These are phyloP conservation scores for Lepidium sativum DNA, from an alignment of 345 rosid species.

Conservation along the genomic window DNA sequence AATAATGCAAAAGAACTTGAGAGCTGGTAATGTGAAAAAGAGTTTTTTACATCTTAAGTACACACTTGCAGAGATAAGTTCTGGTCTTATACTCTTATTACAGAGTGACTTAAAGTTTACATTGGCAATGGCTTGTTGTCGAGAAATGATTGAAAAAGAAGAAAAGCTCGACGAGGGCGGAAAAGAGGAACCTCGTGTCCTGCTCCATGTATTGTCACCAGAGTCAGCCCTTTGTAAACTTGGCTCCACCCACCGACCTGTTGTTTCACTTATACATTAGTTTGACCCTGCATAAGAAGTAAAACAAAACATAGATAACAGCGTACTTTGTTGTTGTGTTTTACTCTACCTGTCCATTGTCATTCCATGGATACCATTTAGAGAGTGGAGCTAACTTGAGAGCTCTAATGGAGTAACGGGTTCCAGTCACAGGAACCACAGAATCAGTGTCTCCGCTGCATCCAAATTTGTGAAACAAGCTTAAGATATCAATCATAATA, in stretches of 20 bases:
- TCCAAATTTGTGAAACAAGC: not conserved
- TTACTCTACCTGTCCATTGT: conserved; percentile 26
- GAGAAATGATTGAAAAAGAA: conserved; percentile 78
- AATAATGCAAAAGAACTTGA: not conserved
- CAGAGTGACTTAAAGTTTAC: conserved; percentile 14
- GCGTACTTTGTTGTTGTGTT: not conserved
- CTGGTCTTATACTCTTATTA: not conserved
- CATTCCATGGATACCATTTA: conserved; percentile 91
- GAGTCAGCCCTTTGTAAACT: conserved; percentile 74
- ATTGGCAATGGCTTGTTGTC: conserved; percentile 63
- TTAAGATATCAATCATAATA: not conserved
- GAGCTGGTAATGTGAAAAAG: not conserved
- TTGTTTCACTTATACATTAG: not conserved
- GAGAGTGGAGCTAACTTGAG: conserved; percentile 62
- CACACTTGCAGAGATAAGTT: conserved; percentile 1
- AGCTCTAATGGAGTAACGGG: conserved; percentile 77
- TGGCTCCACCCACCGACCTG: conserved; percentile 98
- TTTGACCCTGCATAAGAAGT: not conserved
- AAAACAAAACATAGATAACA: not conserved
- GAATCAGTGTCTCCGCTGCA: conserved; percentile 91
- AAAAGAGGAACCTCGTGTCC: conserved; percentile 90
- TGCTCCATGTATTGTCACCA: conserved; percentile 82
- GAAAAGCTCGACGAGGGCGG: conserved; percentile 75
- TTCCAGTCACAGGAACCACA: conserved; percentile 87
- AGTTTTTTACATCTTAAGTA: not conserved